Percentiles rank a stretch among this genome's conserved stretches.
Conservation (phyloP, 2,329 filamentous ascomycete species). For the Dryadomyces quercivorus region DNA sequence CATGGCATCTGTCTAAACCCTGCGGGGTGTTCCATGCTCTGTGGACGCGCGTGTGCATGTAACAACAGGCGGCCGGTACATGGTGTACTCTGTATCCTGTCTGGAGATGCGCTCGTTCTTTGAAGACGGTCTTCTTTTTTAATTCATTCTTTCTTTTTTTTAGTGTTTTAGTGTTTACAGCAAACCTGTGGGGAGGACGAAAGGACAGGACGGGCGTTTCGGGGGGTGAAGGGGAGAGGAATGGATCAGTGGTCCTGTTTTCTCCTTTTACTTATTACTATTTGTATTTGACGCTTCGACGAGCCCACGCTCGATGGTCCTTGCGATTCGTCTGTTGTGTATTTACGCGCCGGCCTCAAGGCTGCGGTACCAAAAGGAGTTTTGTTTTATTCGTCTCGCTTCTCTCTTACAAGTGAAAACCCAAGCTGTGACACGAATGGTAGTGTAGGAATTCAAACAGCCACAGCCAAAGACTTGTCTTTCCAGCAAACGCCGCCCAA, state of each 20-base stretch:
- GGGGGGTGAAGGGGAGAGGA: background rate
- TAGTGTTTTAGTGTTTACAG: background rate
- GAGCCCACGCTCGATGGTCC: background rate
- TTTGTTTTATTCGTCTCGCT: background rate
- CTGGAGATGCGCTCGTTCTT: background rate
- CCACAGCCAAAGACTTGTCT: no score
- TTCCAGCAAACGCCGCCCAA: background rate
- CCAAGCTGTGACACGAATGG: no score
- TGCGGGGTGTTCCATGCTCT: no score
- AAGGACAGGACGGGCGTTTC: background rate
- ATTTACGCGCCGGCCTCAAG: no score
- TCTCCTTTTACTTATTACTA: background rate
- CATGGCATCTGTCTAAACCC: background rate
- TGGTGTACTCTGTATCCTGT: no score
- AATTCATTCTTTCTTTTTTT: background rate
- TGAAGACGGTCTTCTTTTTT: background rate
- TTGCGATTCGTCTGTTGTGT: background rate
- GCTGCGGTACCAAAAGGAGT: background rate
- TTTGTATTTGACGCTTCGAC: background rate
- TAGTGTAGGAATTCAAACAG: no score
- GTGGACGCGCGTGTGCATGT: no score
- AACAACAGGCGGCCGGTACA: no score
- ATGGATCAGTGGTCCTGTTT: background rate
- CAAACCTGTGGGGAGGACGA: background rate
- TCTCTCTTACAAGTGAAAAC: no score